These are phyloP conservation scores for Salix koriyanagi DNA, from an alignment of 345 rosid species.

Conservation along the genomic window DNA sequence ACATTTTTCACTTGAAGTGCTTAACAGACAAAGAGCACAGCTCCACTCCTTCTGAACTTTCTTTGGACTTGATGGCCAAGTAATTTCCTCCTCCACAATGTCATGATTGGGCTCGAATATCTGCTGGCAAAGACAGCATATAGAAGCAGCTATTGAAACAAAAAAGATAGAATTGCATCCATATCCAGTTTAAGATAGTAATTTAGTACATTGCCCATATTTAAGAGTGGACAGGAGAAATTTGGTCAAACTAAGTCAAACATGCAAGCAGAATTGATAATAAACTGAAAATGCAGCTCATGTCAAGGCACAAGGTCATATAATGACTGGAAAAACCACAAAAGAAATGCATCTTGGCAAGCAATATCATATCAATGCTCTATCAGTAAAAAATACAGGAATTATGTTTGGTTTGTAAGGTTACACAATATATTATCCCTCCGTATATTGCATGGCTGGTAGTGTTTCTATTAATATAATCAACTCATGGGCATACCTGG, in stretches of 20 bases:
- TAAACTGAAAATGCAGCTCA: background rate
- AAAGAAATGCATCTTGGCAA: background rate
- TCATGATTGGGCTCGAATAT: background rate
- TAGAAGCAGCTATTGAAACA: background rate
- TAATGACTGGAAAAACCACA: background rate
- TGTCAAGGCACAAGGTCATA: background rate
- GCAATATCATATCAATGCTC: background rate
- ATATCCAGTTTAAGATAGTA: background rate
- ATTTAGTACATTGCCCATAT: background rate
- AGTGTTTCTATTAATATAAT: background rate
- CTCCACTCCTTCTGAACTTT: constrained; percentile 32
- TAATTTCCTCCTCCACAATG: background rate
- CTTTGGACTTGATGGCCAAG: background rate
- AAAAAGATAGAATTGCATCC: background rate
- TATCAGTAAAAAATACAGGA: background rate
- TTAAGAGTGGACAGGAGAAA: background rate
- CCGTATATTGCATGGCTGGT: background rate
- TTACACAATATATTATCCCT: background rate
- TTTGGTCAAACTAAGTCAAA: background rate
- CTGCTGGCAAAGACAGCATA: constrained; percentile 2
- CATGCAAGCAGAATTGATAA: background rate
- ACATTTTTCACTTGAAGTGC: constrained; percentile 20
- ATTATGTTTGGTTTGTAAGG: too few species aligned
- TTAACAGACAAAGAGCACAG: constrained; percentile 28
- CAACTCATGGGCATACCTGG: constrained; percentile 17